These are phyloP conservation scores for Tricholomella constricta DNA, from an alignment of 768 basidiomycete genomes.

Conservation along the genomic window DNA sequence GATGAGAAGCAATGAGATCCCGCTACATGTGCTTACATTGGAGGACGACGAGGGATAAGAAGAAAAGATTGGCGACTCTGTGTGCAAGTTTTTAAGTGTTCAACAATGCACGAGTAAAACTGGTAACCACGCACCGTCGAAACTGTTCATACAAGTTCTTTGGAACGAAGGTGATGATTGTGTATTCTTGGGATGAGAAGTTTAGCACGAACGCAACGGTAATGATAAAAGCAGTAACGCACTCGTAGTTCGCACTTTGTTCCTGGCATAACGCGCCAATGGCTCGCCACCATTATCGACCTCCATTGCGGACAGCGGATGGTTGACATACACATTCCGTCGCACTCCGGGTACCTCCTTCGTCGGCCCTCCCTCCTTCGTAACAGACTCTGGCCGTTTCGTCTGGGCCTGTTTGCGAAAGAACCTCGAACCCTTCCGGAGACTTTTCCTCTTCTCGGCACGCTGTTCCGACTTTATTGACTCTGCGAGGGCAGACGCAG, in stretches of 20 bases:
- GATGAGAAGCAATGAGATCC: neutral
- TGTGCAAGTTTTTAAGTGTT: conserved; percentile 4
- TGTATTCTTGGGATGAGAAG: conserved; percentile 66
- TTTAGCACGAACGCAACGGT: conserved; percentile 2
- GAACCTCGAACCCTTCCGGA: conserved; percentile 56
- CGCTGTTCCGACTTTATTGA: conserved; percentile 79
- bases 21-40: conserved; percentile 52
- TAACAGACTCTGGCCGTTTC: conserved; percentile 45
- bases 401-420: conserved; percentile 49
- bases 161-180: conserved; percentile 85
- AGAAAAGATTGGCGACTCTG: conserved; percentile 92
- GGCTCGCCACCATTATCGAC: conserved; percentile 77
- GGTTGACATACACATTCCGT: conserved; percentile 83
- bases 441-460: conserved; percentile 56
- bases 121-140: conserved; percentile 57
- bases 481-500: conserved; percentile 87
- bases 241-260: conserved; percentile 96
- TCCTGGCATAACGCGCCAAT: conserved; percentile 75
- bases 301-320: conserved; percentile 63
- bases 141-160: conserved; percentile 97
- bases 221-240: conserved; percentile 33
- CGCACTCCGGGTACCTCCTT: conserved; percentile 52
- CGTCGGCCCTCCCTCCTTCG: conserved; percentile 30
- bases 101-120: neutral
- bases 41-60: conserved; percentile 78